These are phyloP conservation scores for Rhazya stricta DNA, from an alignment of 257 asterid species.

Conservation along the genomic window DNA sequence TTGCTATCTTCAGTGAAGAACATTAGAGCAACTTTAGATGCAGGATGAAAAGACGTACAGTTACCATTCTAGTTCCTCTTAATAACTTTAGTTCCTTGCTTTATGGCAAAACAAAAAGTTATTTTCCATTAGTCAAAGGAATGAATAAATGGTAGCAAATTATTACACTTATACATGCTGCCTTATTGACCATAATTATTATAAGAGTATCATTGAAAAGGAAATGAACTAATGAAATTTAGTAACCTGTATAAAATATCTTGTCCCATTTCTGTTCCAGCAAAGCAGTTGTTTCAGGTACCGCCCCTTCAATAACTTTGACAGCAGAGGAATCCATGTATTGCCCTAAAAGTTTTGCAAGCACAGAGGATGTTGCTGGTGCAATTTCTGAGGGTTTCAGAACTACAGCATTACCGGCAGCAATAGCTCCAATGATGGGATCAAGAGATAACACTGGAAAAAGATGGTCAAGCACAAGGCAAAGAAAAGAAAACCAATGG, in stretches of 20 bases:
- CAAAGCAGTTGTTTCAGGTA: constrained; percentile 43
- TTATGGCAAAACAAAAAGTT: neutral
- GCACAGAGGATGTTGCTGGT: constrained; percentile 58
- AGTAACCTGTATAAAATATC: constrained; percentile 65
- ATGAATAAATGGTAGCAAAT: neutral
- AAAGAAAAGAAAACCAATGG: neutral
- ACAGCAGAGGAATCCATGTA: constrained; percentile 71
- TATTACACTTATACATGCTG: neutral
- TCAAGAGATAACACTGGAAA: constrained; percentile 58
- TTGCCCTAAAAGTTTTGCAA: constrained; percentile 52
- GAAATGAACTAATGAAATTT: neutral
- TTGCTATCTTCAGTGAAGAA: neutral
- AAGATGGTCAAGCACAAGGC: neutral
- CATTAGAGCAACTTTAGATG: neutral
- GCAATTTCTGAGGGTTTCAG: constrained; percentile 59
- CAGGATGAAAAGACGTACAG: neutral
- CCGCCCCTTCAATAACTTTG: constrained; percentile 67
- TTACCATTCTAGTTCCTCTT: neutral
- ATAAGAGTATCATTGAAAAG: neutral
- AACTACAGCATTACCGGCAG: constrained; percentile 86
- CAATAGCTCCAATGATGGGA: constrained; percentile 84
- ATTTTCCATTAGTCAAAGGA: neutral
- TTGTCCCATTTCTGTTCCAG: constrained; percentile 81
- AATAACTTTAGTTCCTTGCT: neutral
- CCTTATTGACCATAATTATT: neutral